A percentile compares a stretch with the other conserved stretches of the same genome.
Conservation (phyloP, 2,329 filamentous ascomycete species). For the Exophiala sideris region DNA sequence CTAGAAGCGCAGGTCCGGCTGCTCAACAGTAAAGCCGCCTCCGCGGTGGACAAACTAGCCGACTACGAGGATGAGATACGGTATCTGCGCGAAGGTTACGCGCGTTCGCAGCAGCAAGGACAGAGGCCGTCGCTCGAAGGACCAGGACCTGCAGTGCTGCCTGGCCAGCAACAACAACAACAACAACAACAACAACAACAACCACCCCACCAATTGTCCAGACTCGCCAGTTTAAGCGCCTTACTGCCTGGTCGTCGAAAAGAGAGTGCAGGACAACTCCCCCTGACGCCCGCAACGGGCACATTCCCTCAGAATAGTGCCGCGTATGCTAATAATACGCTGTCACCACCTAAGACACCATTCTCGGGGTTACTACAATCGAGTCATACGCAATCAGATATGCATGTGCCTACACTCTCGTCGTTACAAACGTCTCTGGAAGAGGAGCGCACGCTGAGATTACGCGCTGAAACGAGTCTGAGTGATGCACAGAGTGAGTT, state of each 20-base stretch:
- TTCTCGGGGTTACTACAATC: slow-evolving; percentile 26
- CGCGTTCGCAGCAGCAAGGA: slow-evolving; percentile 16
- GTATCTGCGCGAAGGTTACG: slow-evolving; percentile 39
- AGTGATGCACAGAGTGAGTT: slow-evolving; percentile 56
- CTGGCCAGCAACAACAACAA: slow-evolving; percentile 5
- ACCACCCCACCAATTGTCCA: slow-evolving; percentile 29
- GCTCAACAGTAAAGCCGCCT: slow-evolving; percentile 51
- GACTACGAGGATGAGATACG: slow-evolving; percentile 63
- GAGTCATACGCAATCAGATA: slow-evolving; percentile 5
- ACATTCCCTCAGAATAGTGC: slow-evolving; percentile 30
- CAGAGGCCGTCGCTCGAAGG: slow-evolving; percentile 14
- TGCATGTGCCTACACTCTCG: slow-evolving; percentile 35
- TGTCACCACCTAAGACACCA: slow-evolving; percentile 28
- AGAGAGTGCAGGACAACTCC: slow-evolving; percentile 12
- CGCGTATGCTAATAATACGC: slow-evolving; percentile 12
- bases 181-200: slow-evolving; percentile 4
- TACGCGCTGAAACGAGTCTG: slow-evolving; percentile 56
- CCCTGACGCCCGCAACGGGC: slow-evolving; percentile 42
- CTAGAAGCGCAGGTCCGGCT: slow-evolving; percentile 54
- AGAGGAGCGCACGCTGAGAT: slow-evolving; percentile 54
- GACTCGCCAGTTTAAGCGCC: slow-evolving; percentile 27
- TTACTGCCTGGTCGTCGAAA: slow-evolving; percentile 29
- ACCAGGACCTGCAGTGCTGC: slow-evolving; percentile 1
- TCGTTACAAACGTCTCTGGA: slow-evolving; percentile 52
- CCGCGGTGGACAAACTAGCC: slow-evolving; percentile 55